A percentile compares a stretch with the other conserved stretches of the same genome.
Evolutionary conservation across 371 early-diverging fungal species (phyloP).

Genomic region (Haplosporangium sp.): DNA sequence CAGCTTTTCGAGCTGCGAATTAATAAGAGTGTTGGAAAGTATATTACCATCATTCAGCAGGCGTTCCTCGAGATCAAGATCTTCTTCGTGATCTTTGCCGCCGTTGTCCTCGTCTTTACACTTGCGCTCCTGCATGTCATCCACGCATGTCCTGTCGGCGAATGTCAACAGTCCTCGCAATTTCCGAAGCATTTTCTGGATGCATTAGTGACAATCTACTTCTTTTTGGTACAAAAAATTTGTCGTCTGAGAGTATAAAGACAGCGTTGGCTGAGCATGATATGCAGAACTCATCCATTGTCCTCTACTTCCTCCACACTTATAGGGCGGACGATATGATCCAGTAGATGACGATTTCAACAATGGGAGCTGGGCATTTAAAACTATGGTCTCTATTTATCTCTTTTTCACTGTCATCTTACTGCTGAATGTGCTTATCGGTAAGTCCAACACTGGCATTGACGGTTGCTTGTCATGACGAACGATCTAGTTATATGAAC

Average conservation of each 20-base stretch:
- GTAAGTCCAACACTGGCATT: too few relatives aligned
- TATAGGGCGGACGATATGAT: slow-evolving; percentile 2
- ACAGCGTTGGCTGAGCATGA: too few relatives aligned
- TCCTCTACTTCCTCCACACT: background rate
- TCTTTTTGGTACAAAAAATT: slow-evolving; percentile 11
- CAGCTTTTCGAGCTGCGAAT: slow-evolving; percentile 23
- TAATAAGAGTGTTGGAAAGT: slow-evolving; percentile 10
- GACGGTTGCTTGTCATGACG: too few relatives aligned
- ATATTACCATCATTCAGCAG: slow-evolving; percentile 16
- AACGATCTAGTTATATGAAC: too few relatives aligned
- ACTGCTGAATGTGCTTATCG: too few relatives aligned
- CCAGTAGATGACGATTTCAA: background rate
- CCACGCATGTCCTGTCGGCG: background rate
- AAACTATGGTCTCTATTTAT: too few relatives aligned
- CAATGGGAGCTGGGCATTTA: slow-evolving; percentile 13
- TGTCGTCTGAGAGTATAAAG: too few relatives aligned
- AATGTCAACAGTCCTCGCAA: background rate
- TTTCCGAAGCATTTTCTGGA: slow-evolving; percentile 5
- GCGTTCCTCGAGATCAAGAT: slow-evolving; percentile 8
- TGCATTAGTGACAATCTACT: too few relatives aligned
- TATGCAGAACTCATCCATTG: too few relatives aligned
- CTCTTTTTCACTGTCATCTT: too few relatives aligned
- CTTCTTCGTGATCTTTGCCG: slow-evolving; percentile 19
- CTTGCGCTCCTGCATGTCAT: slow-evolving; percentile 7
- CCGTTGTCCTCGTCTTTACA: slow-evolving; percentile 9